A percentile compares a stretch with the other conserved stretches of the same genome.
Conservation (phyloP, 257 asterid species). For the Lantana camara region DNA sequence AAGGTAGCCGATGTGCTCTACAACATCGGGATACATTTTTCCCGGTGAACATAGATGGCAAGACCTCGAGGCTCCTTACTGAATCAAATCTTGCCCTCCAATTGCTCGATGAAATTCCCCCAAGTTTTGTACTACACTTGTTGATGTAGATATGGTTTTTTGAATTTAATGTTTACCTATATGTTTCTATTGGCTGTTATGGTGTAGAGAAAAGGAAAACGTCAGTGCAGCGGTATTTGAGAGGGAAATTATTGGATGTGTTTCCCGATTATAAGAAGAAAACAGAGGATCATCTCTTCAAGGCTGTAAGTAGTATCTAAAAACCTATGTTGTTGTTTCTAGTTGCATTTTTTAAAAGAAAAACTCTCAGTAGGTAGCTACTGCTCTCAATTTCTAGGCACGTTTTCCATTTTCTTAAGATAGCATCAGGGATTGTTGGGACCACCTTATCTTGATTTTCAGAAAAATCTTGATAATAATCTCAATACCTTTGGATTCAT, state of each 20-base stretch:
- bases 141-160: neutral
- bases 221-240: conserved; percentile 71
- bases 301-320: conserved; percentile 65
- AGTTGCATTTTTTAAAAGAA: neutral
- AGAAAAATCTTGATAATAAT: neutral
- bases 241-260: conserved; percentile 83
- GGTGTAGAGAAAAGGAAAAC: conserved; percentile 73
- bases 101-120: conserved; percentile 67
- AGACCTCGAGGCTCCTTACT: conserved; percentile 46
- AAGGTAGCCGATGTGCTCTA: conserved; percentile 62
- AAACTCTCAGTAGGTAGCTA: neutral
- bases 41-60: conserved; percentile 56
- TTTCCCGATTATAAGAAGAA: conserved; percentile 79
- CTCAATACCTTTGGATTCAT: too few species aligned
- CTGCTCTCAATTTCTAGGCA: neutral
- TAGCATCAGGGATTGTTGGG: neutral
- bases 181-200: conserved; percentile 15
- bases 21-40: conserved; percentile 58
- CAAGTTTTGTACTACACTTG: conserved; percentile 37
- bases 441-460: neutral
- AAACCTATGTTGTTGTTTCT: neutral
- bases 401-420: neutral
- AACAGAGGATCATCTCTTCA: conserved; percentile 94
- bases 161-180: conserved; percentile 6
- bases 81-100: conserved; percentile 56